Base-by-base conservation (phyloP, 2,329 filamentous ascomycete genomes). In the Phoma sp. region DNA sequence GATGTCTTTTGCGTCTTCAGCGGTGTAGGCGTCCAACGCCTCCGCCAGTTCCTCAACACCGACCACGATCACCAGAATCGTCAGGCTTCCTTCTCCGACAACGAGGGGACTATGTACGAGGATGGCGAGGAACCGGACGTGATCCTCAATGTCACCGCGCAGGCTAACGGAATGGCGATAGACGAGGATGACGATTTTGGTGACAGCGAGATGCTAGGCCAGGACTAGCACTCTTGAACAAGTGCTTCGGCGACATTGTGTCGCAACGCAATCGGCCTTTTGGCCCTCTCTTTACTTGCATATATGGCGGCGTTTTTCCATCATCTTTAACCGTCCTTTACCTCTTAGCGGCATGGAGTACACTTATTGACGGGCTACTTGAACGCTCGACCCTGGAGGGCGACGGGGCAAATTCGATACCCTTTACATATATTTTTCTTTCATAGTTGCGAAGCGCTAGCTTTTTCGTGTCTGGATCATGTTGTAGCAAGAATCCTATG, bases 1-100 rank as follows among this genome's bases (percentile, higher is more conserved):
- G 89, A 94, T 47, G 92, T 98, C 7, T 99, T 99, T 73, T 99
- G 95, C 71, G 95, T 99, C 49, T 99, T 99, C 75, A 97, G 93
- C 1, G 94, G 95, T 6, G 84, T 85, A 24, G 93, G 93, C 51
- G 94, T 99, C 2, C 80, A 81, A 37, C 85, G 85, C 36, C 85
- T 99, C 24, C 88, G 94, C 37, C 84, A 88, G 25, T 90, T 92
- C 70, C 82, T 99, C 35, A 96, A 92, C 62, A 76, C 77, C 10
- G 72, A 76, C 35, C 62, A 59, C 15, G 55, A 61, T 8, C 51
- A 58, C 35, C 59, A 62, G 12, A 62, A 63, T 41, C 61, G 59
- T 19, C 60, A 55, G 2, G 45, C 49, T n/a, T 53, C 60, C 12
- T 65, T 61, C 50, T 58, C 55, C 32, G 61, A 69, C 35, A 60